These are phyloP conservation scores for Ophioceras dolichostomum DNA, from an alignment of 2,329 filamentous ascomycete species.

Conservation along the genomic window DNA sequence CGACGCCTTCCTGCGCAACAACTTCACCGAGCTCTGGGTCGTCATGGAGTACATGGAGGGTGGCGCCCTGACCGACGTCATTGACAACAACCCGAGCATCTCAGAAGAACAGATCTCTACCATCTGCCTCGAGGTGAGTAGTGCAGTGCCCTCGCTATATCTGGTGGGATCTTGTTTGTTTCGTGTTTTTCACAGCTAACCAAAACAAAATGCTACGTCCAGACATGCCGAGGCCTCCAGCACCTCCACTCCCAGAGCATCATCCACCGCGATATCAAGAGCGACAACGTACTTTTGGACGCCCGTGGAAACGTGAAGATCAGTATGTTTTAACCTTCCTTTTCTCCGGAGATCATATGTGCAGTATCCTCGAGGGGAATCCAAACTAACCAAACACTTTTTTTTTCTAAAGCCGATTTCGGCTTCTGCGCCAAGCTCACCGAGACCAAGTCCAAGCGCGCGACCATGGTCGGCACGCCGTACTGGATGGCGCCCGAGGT, in stretches of 20 bases:
- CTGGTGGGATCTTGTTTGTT: too few relatives aligned
- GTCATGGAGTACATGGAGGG: slow-evolving; percentile 99
- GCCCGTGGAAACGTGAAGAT: slow-evolving; percentile 95
- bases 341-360: not conserved
- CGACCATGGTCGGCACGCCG: slow-evolving; percentile 97
- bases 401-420: slow-evolving; percentile 70
- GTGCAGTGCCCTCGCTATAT: too few relatives aligned
- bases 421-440: slow-evolving; percentile 98
- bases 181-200: too few relatives aligned
- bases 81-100: slow-evolving; percentile 92
- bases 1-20: slow-evolving; percentile 91
- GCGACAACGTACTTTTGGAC: slow-evolving; percentile 92
- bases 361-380: too few relatives aligned
- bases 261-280: slow-evolving; percentile 98
- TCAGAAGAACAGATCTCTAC: slow-evolving; percentile 96
- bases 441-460: slow-evolving; percentile 90
- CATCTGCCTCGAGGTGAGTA: slow-evolving; percentile 82
- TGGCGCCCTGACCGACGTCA: slow-evolving; percentile 92
- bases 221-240: slow-evolving; percentile 92
- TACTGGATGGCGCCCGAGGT: slow-evolving; percentile 99
- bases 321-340: slow-evolving; percentile 61
- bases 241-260: slow-evolving; percentile 94
- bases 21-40: slow-evolving; percentile 93
- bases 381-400: not conserved
- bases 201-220: too few relatives aligned